Base-by-base conservation (phyloP, 305 asterid genomes). In the Withania somnifera region DNA sequence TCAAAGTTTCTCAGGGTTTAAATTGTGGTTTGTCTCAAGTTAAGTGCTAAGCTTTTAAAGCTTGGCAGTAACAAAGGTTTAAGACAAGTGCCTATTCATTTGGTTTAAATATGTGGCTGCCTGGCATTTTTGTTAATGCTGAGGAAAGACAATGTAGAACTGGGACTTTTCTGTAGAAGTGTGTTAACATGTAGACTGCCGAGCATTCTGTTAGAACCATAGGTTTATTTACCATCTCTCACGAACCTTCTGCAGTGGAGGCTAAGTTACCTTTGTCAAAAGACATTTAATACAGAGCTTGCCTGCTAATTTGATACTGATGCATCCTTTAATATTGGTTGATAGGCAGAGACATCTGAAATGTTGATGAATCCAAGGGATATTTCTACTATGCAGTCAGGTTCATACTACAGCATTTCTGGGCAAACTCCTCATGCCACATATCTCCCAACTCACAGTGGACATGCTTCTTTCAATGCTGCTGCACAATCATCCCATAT, bases 301-400 rank as follows among this genome's bases (percentile, higher is more conserved):
- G n/a, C n/a, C n/a, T 47, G 42, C 60, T 73, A 45, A 73, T 47
- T 47, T 45, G 40, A 73, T 73, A 22, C 9, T 73, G 58, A 24
- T 73, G 47, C 26, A 42, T 73, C 26, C 19, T 14, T 73, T 42
- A 73, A 73, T 28, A 14, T 26, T 47, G 54, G 20, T 71, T 22
- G 60, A 15, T 60, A 96, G 99, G 97, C 95, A 1, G 99, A 96
- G 91, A 92, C 99, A 64, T 92, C 99, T 30, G 99, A 95, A 84
- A 88, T 96, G 42, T 96, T 98, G 99, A 89, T 94, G 97, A 94
- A 86, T 87, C 90, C 92, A 50, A 87, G 98, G 87, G 99, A 96
- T 75, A 75, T 84, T 84, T 85, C 96, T 38, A 84, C 88, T 40
- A n/a, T 96, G 87, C 99, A 92, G 83, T 90, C 99, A 2, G 90